phyloP scores from a whole-genome alignment of 768 basidiomycete genomes.

The Kwoniella sp. region DNA sequence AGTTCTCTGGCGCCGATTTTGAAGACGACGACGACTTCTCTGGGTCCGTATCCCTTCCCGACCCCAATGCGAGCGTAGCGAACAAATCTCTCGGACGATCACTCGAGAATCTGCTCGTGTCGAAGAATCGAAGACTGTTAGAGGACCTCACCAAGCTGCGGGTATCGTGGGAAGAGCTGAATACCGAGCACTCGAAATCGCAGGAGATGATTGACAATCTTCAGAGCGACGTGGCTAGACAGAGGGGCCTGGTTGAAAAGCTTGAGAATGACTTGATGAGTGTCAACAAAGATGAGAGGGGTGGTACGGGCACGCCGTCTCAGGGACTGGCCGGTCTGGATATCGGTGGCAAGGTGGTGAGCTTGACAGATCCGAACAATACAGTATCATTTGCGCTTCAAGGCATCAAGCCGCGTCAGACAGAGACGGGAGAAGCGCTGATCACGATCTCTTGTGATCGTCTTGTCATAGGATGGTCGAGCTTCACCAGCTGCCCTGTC shows the following conservation, averaged over 20 bases:
- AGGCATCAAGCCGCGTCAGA: too few species aligned
- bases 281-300: conserved; percentile 63
- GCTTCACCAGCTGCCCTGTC: conserved; percentile 69
- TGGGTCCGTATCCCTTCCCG: conserved; percentile 67
- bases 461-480: conserved; percentile 45
- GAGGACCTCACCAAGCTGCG: conserved; percentile 91
- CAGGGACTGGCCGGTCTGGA: conserved; percentile 70
- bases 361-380: conserved; percentile 1
- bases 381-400: too few species aligned
- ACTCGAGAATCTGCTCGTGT: conserved; percentile 84
- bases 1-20: conserved; percentile 87
- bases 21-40: conserved; percentile 60
- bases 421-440: background rate
- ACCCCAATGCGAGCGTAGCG: conserved; percentile 84
- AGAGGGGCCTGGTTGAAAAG: conserved; percentile 79
- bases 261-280: conserved; percentile 88
- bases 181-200: conserved; percentile 66
- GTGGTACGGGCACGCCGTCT: conserved; percentile 21
- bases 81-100: conserved; percentile 76
- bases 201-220: conserved; percentile 66
- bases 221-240: conserved; percentile 72
- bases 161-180: conserved; percentile 80
- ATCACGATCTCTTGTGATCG: background rate
- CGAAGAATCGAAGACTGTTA: conserved; percentile 87
- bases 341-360: conserved; percentile 59